These are phyloP conservation scores for Pueraria montana DNA, from an alignment of 306 rosid species.

Conservation along the genomic window DNA sequence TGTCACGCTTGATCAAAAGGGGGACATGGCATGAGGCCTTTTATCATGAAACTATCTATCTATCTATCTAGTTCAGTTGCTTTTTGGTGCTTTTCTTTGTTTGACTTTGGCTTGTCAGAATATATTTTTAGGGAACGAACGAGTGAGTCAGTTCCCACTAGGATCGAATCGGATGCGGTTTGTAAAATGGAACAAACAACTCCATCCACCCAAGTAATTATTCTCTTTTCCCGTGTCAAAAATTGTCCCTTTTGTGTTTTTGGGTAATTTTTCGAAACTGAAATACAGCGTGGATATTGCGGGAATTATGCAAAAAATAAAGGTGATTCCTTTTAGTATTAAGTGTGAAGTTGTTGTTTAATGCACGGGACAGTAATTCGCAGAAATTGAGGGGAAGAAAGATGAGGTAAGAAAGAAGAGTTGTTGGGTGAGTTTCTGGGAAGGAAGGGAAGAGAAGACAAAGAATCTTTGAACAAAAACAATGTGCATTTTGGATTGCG, in stretches of 20 bases:
- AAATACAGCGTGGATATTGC: neutral
- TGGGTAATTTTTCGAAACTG: neutral
- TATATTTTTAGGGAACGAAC: neutral
- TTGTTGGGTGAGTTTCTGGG: neutral
- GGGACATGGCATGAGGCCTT: neutral
- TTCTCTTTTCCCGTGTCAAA: neutral
- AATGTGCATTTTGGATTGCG: constrained; percentile 17
- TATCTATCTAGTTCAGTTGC: neutral
- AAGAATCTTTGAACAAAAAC: neutral
- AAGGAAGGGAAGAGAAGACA: neutral
- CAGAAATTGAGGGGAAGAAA: neutral
- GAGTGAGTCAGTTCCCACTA: constrained; percentile 32
- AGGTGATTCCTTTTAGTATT: neutral
- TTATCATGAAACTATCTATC: neutral
- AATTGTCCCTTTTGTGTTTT: constrained; percentile 9
- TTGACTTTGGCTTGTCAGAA: constrained; percentile 14
- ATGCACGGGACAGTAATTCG: constrained; percentile 7
- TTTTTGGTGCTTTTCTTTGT: constrained; percentile 10
- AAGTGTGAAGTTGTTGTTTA: neutral
- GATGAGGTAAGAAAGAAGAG: neutral
- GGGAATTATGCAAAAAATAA: neutral
- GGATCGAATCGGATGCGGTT: neutral
- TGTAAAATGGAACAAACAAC: neutral
- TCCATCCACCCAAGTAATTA: constrained; percentile 26
- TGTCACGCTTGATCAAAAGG: constrained; percentile 25